Base-by-base conservation (phyloP, 805 yeast genomes). In the Torulaspora delbrueckii region DNA sequence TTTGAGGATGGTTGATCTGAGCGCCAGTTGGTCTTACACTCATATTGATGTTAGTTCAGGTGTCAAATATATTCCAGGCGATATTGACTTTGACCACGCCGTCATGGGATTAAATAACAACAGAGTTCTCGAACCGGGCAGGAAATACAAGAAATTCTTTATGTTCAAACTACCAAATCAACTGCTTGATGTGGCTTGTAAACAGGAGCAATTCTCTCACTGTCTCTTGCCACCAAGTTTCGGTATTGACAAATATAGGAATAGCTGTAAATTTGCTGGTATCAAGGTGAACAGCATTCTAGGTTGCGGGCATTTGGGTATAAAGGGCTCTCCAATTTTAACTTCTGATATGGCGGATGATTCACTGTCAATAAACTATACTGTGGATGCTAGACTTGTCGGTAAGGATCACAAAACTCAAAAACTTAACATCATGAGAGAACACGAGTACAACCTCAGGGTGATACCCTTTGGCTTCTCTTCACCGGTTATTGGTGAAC, bases 1-100 rank as follows among this genome's bases (percentile, higher is more conserved):
- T 50, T 56, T 80, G 40, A 73, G 78, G 51, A 80, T 78, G 83
- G 76, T 78, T 40, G 85, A 80, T 55, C 54, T 79, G 37, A 73
- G 76, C 57, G 84, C 84, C 1, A 59, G 67, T 41, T 71, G 73
- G 73, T 75, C 82, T 7, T 75, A 72, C 53, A 75, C 77, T 0
- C 73, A 74, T 46, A 70, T 72, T 31, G 71, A 78, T 13, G 78
- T 82, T 2, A 72, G 74, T 52, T 70, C 78, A 30, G 81, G 79
- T 14, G 74, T 78, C 0, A 70, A 71, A 41, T 73, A 75, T 51
- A 71, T 63, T 26, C 67, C 74, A 1, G 74, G 69, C 27, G 65
- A 73, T 9, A 57, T 51, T 5, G 85, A 79, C 57, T 55, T 52
- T 37, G 84, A 79, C 54, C 75, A 76, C 3, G 64, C 72, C 24